Evolutionary conservation across 176 grass and related monocot genomes (phyloP), one percentile per base, ranked within the genome.

Genomic region (Alopecurus myosuroides): DNA sequence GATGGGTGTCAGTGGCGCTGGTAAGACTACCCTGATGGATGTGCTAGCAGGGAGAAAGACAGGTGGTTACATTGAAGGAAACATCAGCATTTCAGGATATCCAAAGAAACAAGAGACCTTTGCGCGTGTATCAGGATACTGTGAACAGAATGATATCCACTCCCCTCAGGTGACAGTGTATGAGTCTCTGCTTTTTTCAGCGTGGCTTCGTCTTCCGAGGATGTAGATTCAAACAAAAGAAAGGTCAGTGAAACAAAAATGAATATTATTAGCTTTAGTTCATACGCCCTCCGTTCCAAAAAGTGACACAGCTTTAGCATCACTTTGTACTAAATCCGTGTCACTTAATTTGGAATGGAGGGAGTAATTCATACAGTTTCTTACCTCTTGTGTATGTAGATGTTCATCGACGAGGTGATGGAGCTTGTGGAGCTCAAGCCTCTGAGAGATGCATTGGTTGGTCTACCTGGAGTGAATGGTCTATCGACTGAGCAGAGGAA

Each of bases 1-100:
- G 28, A 98, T 98, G 97, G 97, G 93, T 9, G 93, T 98, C 18
- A 98, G 97, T 91, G 97, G 97, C 3, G 97, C 97, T 4, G 97
- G 93, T 1, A 98, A 98, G 81, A 98, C 97, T 46, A 95, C 93
- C 37, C 77, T 98, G 63, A 95, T 98, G 97, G 97, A 98, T 86
- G 97, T 95, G 31, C 84, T 98, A 70, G 97, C 97, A 15, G 97
- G 97, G 35, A 98, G 97, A 84, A 98, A 98, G 85, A 95, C 93
- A 0, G 86, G 97, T 19, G 93, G 97, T 45, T 95, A 94, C 67
- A 94, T 95, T 14, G 88, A 94, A 53, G 97, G 97, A 86, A 77
- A 84, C 37, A 98, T 95, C 44, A 88, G 31, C 36, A 94, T 98
- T 78, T 95, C 97, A 40, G 96, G 97, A 37, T 98, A 98, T 39